phyloP scores from a whole-genome alignment of 257 asterid species.

The Ilex asprella region DNA sequence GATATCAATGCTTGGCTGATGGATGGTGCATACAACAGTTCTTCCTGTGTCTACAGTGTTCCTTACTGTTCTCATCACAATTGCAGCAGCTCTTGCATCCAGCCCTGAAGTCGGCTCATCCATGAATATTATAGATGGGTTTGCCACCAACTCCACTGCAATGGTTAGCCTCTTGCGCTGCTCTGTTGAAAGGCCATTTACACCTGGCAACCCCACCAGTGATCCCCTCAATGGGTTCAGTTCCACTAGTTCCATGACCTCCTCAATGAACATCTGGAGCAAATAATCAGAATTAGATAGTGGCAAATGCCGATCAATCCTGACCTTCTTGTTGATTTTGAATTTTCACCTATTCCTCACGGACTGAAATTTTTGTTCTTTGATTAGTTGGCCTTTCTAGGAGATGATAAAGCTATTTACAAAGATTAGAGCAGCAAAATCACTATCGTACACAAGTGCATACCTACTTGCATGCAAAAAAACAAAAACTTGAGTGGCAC shows the following conservation, averaged over 20 bases:
- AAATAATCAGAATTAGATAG: neutral
- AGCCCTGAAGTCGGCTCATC: slow-evolving; percentile 85
- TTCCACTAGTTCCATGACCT: slow-evolving; percentile 77
- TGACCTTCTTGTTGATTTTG: no score
- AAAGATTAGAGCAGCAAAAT: no score
- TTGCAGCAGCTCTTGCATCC: slow-evolving; percentile 84
- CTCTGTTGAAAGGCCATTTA: slow-evolving; percentile 70
- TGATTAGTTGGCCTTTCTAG: no score
- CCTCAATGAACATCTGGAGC: slow-evolving; percentile 62
- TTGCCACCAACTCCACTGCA: slow-evolving; percentile 79
- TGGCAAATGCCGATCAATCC: no score
- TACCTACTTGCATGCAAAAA: no score
- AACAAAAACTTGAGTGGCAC: no score
- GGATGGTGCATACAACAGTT: slow-evolving; percentile 81
- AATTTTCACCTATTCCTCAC: no score
- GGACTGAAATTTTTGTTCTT: no score
- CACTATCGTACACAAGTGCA: no score
- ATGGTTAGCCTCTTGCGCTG: slow-evolving; percentile 75
- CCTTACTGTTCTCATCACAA: slow-evolving; percentile 79
- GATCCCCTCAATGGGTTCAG: slow-evolving; percentile 48
- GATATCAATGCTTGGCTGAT: slow-evolving; percentile 78
- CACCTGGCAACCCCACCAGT: slow-evolving; percentile 68
- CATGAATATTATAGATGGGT: slow-evolving; percentile 79
- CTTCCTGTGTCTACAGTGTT: slow-evolving; percentile 79
- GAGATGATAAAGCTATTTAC: no score